Percentiles rank a stretch among this genome's conserved stretches.
Evolutionary conservation across 345 rosid genomes (phyloP).

Genomic region (Corchorus capsularis): DNA sequence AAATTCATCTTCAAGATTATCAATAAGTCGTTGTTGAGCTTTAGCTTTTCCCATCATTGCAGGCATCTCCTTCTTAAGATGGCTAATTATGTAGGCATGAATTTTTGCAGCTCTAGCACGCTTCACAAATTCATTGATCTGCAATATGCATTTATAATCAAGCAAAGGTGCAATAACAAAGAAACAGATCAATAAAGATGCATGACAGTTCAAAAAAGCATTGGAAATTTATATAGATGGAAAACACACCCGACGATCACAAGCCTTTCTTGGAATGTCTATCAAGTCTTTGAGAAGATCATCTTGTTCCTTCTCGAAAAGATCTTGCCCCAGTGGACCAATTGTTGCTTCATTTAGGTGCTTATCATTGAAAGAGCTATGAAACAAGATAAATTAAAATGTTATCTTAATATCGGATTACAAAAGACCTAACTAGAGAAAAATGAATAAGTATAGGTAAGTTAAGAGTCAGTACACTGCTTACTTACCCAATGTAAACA

Average conservation of each 20-base stretch:
- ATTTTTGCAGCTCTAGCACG: slow-evolving; percentile 94
- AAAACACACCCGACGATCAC: slow-evolving; percentile 73
- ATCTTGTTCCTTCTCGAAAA: slow-evolving; percentile 88
- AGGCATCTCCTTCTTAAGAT: slow-evolving; percentile 96
- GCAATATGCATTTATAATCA: neutral
- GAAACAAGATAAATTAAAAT: slow-evolving; percentile 12
- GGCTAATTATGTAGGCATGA: slow-evolving; percentile 88
- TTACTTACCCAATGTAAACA: slow-evolving; percentile 83
- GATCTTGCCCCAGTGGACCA: slow-evolving; percentile 76
- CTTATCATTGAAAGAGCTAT: slow-evolving; percentile 90
- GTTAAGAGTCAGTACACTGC: no score
- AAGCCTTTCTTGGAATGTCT: slow-evolving; percentile 88
- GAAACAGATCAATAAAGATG: neutral
- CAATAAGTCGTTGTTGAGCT: slow-evolving; percentile 76
- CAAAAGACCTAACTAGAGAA: neutral
- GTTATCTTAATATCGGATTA: no score
- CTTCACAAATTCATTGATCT: slow-evolving; percentile 96
- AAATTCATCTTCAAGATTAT: slow-evolving; percentile 77
- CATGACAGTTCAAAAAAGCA: neutral
- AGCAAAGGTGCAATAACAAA: neutral
- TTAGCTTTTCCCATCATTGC: slow-evolving; percentile 95
- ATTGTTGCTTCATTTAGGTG: slow-evolving; percentile 54
- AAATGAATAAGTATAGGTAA: neutral
- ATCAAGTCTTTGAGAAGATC: slow-evolving; percentile 75
- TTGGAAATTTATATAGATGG: neutral